Evolutionary conservation across 805 yeast genomes (phyloP).

Genomic region (Zygoascus flipseniorum): DNA sequence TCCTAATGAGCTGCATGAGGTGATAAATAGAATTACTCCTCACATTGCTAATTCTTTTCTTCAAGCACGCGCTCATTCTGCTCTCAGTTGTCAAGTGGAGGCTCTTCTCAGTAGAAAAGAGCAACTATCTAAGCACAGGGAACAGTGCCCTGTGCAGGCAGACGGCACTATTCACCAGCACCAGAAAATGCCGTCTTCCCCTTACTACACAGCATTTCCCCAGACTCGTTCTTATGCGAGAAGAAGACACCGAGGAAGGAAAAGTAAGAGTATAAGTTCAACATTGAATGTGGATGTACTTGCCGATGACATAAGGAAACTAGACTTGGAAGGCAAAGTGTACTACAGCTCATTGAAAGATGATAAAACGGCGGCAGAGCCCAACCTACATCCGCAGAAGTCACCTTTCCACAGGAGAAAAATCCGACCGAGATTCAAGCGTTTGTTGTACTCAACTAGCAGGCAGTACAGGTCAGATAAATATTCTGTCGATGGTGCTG

Average conservation of each 20-base stretch:
- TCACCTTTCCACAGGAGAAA: background rate
- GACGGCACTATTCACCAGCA: background rate
- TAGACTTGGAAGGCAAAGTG: background rate
- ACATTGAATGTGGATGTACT: background rate
- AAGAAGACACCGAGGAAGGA: background rate
- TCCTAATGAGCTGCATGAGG: conserved; percentile 19
- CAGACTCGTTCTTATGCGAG: background rate
- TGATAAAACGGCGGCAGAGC: conserved; percentile 4
- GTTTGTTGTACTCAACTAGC: background rate
- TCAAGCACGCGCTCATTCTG: conserved; percentile 22
- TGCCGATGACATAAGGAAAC: background rate
- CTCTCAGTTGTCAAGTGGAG: conserved; percentile 18
- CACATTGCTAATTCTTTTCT: conserved; percentile 24
- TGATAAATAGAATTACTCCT: conserved; percentile 21
- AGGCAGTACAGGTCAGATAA: background rate
- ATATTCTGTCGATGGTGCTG: background rate
- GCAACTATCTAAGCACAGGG: background rate
- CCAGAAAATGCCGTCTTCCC: background rate
- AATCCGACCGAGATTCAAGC: background rate
- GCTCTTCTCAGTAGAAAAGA: no score
- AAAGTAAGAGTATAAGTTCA: background rate
- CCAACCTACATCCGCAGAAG: background rate
- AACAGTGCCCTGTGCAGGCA: background rate
- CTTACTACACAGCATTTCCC: background rate
- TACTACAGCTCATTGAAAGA: conserved; percentile 10